Conservation (phyloP, 179 eudicot species). For the Silene vulgaris region DNA sequence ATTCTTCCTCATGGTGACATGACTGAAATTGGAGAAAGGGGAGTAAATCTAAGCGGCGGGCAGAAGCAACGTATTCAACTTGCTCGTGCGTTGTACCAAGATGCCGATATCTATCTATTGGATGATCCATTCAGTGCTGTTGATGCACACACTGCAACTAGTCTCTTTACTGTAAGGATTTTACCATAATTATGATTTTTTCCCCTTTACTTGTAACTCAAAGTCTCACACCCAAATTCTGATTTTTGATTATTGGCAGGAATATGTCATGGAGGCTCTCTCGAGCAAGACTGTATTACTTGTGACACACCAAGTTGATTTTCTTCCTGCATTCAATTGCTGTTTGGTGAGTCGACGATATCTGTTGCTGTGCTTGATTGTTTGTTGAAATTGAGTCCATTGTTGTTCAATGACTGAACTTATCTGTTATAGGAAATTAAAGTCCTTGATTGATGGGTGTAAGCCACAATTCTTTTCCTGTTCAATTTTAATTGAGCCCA, state of each 20-base stretch:
- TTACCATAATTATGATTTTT: not conserved
- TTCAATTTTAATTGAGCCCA: no score
- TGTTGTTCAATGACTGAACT: not conserved
- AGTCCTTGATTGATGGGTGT: no score
- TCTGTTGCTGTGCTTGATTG: not conserved
- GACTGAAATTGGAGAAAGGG: conserved; percentile 88
- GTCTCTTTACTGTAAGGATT: conserved; percentile 55
- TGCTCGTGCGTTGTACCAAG: conserved; percentile 76
- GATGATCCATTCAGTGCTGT: conserved; percentile 96
- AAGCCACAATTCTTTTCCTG: no score
- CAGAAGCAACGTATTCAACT: conserved; percentile 86
- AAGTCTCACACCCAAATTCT: conserved; percentile 4
- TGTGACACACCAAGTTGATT: conserved; percentile 91
- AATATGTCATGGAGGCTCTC: conserved; percentile 75
- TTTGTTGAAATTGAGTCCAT: not conserved
- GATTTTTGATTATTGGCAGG: conserved; percentile 37
- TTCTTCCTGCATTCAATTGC: conserved; percentile 68
- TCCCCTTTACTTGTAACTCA: not conserved
- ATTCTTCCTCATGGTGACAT: conserved; percentile 64
- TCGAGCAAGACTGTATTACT: conserved; percentile 67
- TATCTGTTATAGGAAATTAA: not conserved
- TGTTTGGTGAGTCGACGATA: conserved; percentile 53
- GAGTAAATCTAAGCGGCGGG: conserved; percentile 88
- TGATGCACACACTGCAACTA: conserved; percentile 88
- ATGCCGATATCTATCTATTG: conserved; percentile 79